These are phyloP conservation scores for Umbelopsis sp. DNA, from an alignment of 192 early-diverging fungal species.

Conservation along the genomic window DNA sequence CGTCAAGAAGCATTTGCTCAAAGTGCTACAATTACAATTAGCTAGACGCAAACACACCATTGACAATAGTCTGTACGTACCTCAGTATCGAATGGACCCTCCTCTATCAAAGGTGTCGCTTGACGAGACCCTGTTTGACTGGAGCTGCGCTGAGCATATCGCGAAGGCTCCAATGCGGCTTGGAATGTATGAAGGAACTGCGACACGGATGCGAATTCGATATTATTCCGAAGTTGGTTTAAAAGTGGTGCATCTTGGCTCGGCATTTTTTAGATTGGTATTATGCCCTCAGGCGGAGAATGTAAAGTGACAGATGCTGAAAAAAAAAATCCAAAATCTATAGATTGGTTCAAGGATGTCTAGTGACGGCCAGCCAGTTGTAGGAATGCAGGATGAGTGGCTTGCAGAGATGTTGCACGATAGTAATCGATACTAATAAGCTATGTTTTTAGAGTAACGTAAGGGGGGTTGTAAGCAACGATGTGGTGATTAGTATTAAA, in stretches of 20 bases:
- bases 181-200: conserved; percentile 74
- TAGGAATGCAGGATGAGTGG: neutral
- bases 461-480: too few species aligned
- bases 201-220: conserved; percentile 69
- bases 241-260: neutral
- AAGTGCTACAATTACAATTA: conserved; percentile 40
- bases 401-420: neutral
- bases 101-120: neutral
- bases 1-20: conserved; percentile 52
- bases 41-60: neutral
- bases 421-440: too few species aligned
- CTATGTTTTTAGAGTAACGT: too few species aligned
- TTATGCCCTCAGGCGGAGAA: conserved; percentile 14
- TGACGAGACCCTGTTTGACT: neutral
- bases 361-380: neutral
- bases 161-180: conserved; percentile 48
- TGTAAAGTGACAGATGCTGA: conserved; percentile 19
- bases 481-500: too few species aligned
- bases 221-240: conserved; percentile 41
- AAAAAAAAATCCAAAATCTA: conserved; percentile 13
- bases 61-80: conserved; percentile 29
- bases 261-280: conserved; percentile 12
- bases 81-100: conserved; percentile 54
- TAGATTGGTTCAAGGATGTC: neutral
- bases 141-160: conserved; percentile 36